These are phyloP conservation scores for Tillandsia leiboldiana DNA, from an alignment of 176 grass and related monocot genomes.

Conservation along the genomic window DNA sequence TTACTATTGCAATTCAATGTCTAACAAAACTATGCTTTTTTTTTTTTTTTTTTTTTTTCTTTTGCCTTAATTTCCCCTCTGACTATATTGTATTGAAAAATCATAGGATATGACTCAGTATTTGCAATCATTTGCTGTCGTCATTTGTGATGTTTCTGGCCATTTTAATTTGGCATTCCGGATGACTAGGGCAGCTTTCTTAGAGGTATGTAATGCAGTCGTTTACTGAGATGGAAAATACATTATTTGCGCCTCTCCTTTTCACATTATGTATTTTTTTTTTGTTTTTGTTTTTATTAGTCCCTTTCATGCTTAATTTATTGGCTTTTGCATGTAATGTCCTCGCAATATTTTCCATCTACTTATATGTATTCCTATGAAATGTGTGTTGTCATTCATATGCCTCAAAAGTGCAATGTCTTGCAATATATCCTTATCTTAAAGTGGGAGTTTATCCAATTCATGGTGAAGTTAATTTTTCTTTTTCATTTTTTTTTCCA, in stretches of 20 bases:
- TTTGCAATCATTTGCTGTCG: constrained; percentile 48
- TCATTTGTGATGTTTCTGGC: constrained; percentile 61
- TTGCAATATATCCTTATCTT: too few relatives aligned
- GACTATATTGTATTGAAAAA: constrained; percentile 15
- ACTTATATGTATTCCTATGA: too few relatives aligned
- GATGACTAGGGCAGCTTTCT: constrained; percentile 54
- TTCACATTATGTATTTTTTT: neutral
- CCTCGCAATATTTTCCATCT: too few relatives aligned
- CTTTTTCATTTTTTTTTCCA: too few relatives aligned
- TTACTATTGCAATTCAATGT: neutral
- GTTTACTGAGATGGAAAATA: neutral
- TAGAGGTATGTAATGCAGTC: constrained; percentile 43
- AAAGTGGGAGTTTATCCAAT: too few relatives aligned
- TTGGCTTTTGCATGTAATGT: neutral
- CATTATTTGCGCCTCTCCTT: neutral
- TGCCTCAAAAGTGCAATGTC: too few relatives aligned
- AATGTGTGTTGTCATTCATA: too few relatives aligned
- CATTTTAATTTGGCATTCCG: constrained; percentile 70
- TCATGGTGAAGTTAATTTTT: too few relatives aligned
- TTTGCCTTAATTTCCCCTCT: neutral
- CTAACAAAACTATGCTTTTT: neutral
- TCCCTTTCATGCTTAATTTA: neutral
- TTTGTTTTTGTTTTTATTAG: neutral
- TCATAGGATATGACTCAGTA: constrained; percentile 57
- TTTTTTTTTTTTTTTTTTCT: neutral